Base-by-base conservation (phyloP, 2,329 filamentous ascomycete genomes). In the Drechmeria coniospora region DNA sequence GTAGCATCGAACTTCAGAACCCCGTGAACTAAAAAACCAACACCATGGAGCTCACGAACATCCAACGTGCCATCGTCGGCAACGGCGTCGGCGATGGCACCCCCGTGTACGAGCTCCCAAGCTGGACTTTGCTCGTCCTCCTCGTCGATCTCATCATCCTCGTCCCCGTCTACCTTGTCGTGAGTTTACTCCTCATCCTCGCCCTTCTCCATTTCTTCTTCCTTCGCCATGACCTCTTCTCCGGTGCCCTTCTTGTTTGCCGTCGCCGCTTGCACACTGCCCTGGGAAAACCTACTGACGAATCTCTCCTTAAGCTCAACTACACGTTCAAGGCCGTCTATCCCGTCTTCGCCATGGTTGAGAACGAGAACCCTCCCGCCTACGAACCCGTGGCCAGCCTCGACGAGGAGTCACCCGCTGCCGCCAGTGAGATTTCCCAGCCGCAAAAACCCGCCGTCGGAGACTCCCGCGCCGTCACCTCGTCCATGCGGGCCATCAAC, bases 311-410 rank as follows among this genome's bases (percentile, higher is more conserved):
- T n/a, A 13, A 69, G 63, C 38, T 61, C 35, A 40, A 46, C 30
- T 73, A 73, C 51, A 65, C 65, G 8, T 45, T 72, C 27, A 45
- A 53, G 29, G 48, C 50, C 31, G 44, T 73, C 41, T 66, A 61
- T 43, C 59, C 65, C 24, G 58, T 63, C 30, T 57, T 72, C 34
- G 63, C 67, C 46, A 68, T 70, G 35, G 50, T 72, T 38, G 68
- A 73, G 42, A 63, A 72, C 49, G 65, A 68, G 28, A 59, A 59
- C 29, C 62, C 65, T 27, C 64, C 66, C 5, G 56, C 57, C 16
- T 72, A 71, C 50, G 60, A 66, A 31, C 57, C 64, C 28, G 46
- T 72, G 25, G 45, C 59, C n/a, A n/a, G n/a, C 24, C 48, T 60
- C 41, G 56, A 56, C 21, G 49, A 56, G 32, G 49, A 50, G 22